Evolutionary conservation across 352 stramenopile species (phyloP), one percentile per base, ranked within the genome.

Genomic region (Phytopythium oedochilum): DNA sequence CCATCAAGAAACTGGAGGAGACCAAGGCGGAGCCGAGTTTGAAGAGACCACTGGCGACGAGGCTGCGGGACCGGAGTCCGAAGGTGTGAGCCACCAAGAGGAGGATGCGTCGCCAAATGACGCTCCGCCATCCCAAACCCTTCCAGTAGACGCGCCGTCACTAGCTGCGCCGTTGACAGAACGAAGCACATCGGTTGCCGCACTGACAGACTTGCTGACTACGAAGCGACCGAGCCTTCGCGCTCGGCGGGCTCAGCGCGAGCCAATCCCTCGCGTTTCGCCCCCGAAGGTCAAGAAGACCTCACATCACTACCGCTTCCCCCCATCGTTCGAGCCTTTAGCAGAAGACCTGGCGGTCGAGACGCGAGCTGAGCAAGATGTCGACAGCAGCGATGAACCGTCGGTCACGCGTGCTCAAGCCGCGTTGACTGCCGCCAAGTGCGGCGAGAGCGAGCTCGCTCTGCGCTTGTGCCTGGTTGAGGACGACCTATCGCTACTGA

Each of bases 381-480:
- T 36, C n/a, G 63, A 49, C 11, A 55, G 1, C 17, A 53, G 57
- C 0, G 48, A 47, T 15, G 53, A 51, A 3, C 23, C 57, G n/a
- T n/a, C n/a, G n/a, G 60, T 82, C 26, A 83, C 69, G 49, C 57
- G 71, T 17, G 55, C 58, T 35, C 72, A 87, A 2, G 70, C 71
- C 14, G 64, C 71, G 0, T 47, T 85, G 18, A 39, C 71, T 26
- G 72, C 78, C 12, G 73, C 63, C 0, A 38, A 68, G 2, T 73
- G 73, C 23, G 68, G 68, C 2, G 67, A 87, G 28, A 57, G 58
- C 25, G 75, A 89, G 17, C 29, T 89, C 15, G 78, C 75, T 22
- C 49, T 89, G 15, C 74, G 75, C 38, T 43, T 89, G 38, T 75
- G 65, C 36, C 70, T 86, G 28, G 38, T 89, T 9, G 78, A 83